Conservation (phyloP, 2,329 filamentous ascomycete species). For the Xylariales sp. region DNA sequence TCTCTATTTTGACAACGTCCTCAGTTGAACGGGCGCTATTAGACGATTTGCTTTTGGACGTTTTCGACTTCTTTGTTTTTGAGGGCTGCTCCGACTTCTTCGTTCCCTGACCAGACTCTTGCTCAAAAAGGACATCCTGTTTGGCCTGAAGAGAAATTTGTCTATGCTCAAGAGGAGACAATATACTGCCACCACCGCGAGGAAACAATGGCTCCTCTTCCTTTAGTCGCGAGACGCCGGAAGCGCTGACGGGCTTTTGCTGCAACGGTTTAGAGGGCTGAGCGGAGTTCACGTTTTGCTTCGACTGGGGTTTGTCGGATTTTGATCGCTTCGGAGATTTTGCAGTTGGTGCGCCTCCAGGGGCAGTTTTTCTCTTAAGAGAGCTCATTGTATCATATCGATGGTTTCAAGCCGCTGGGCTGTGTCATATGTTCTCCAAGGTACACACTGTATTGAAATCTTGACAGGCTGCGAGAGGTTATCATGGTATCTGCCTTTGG, state of each 20-base stretch:
- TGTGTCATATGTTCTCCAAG: conserved; percentile 8
- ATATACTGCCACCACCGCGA: conserved; percentile 87
- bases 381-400: conserved; percentile 61
- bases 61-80: conserved; percentile 69
- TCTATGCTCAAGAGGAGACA: conserved; percentile 95
- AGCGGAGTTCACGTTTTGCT: conserved; percentile 50
- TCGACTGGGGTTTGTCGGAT: conserved; percentile 50
- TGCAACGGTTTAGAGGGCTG: conserved; percentile 43
- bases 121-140: conserved; percentile 90
- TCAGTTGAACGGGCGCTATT: conserved; percentile 66
- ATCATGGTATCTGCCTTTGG: conserved; percentile 5
- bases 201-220: conserved; percentile 93
- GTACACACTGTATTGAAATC: conserved; percentile 12
- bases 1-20: conserved; percentile 78
- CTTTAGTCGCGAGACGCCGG: conserved; percentile 62
- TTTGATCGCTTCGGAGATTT: conserved; percentile 64
- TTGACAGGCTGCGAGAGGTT: conserved; percentile 5
- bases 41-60: conserved; percentile 62
- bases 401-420: conserved; percentile 18
- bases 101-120: conserved; percentile 68
- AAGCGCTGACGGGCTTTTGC: conserved; percentile 46
- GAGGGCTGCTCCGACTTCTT: conserved; percentile 57
- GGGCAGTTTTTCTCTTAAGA: conserved; percentile 69
- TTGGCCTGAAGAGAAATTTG: conserved; percentile 95
- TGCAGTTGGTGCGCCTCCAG: conserved; percentile 60